phyloP scores from a whole-genome alignment of 2,329 filamentous ascomycete genomes.

The Simplicillium aogashimaense region DNA sequence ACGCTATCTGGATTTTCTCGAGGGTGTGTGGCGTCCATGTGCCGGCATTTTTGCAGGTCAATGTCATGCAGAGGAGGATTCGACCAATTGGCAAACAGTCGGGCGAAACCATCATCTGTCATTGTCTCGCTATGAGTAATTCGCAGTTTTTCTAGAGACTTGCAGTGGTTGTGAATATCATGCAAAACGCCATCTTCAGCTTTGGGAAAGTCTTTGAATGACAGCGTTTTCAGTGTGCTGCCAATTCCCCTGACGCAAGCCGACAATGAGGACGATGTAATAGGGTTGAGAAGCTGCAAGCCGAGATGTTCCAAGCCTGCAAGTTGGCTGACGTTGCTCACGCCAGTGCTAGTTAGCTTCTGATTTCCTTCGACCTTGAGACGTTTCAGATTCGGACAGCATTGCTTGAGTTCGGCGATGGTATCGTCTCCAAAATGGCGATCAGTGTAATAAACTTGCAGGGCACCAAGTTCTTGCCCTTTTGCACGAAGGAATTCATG shows the following conservation, averaged over 20 bases:
- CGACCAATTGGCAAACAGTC: conserved; percentile 65
- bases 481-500: conserved; percentile 54
- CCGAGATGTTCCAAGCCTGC: conserved; percentile 63
- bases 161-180: conserved; percentile 61
- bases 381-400: conserved; percentile 59
- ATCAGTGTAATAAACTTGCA: conserved; percentile 80
- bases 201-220: conserved; percentile 57
- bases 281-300: conserved; percentile 52
- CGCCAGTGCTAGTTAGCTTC: conserved; percentile 54
- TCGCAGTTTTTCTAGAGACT: conserved; percentile 62
- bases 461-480: conserved; percentile 51
- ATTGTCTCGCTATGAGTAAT: conserved; percentile 67
- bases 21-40: conserved; percentile 62
- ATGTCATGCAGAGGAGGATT: conserved; percentile 62
- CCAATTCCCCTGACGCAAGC: conserved; percentile 55
- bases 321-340: conserved; percentile 55
- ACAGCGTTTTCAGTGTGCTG: conserved; percentile 61
- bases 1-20: conserved; percentile 54
- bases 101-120: conserved; percentile 63
- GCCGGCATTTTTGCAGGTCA: conserved; percentile 69
- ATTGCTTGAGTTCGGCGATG: conserved; percentile 47
- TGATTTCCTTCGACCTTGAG: conserved; percentile 80
- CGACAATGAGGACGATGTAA: conserved; percentile 47
- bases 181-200: conserved; percentile 61
- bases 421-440: conserved; percentile 67